These are phyloP conservation scores for Paramecium sexaurelia DNA, from an alignment of 73 alveolate genomes.

Conservation along the genomic window DNA sequence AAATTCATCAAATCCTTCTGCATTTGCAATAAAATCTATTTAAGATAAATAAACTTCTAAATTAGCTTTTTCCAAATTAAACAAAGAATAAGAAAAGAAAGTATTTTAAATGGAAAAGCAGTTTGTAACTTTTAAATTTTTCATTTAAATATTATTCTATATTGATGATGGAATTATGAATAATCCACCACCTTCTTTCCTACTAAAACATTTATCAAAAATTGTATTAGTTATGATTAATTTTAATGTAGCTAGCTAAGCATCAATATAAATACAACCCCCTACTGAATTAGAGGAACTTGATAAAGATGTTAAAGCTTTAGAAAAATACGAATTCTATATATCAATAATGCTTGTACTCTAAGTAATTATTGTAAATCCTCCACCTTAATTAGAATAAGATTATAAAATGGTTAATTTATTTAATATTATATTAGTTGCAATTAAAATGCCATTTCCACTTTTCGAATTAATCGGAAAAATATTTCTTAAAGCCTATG, in stretches of 20 bases:
- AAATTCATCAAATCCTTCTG: background rate
- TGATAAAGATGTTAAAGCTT: background rate
- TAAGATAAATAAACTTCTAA: background rate
- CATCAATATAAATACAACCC: background rate
- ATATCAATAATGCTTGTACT: background rate
- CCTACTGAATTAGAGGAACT: background rate
- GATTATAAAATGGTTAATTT: background rate
- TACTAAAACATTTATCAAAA: background rate
- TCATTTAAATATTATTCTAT: background rate
- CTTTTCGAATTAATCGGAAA: background rate
- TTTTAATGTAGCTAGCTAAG: background rate
- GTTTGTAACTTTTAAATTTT: background rate
- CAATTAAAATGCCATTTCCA: background rate
- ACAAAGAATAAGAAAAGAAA: background rate
- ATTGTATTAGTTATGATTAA: background rate
- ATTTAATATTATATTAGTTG: background rate
- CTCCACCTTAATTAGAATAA: background rate
- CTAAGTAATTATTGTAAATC: background rate
- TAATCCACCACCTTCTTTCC: background rate
- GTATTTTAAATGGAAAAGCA: background rate
- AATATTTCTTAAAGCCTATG: background rate
- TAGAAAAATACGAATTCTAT: background rate
- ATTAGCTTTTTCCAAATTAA: background rate
- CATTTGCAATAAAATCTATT: background rate
- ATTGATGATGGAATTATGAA: background rate